Evolutionary conservation across 2,329 filamentous ascomycete genomes (phyloP), one percentile per base, ranked within the genome.

Genomic region (Claviceps citrina): DNA sequence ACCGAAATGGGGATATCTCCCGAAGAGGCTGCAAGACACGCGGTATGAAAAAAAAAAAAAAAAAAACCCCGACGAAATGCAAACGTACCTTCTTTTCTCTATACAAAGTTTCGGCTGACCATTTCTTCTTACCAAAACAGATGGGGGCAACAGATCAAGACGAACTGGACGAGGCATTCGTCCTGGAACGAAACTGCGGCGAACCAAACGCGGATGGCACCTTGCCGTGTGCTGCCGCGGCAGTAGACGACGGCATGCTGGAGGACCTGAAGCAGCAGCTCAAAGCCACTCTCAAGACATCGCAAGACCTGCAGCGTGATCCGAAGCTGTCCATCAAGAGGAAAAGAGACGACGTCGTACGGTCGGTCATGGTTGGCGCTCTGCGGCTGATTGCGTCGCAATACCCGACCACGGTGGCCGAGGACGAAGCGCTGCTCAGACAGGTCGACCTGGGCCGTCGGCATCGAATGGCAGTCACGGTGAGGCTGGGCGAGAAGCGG

Each of bases 151-250:
- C 83, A 22, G 70, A 84, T 10, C 71, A 77, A 6, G 75, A 81
- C 31, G 66, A 85, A 8, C 58, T 84, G 3, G 84, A 91, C 39
- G 81, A 87, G 27, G 75, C 72, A 15, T 86, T 87, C 48, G 77
- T 85, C 35, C 65, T 84, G 13, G 73, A 78, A 47, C 64, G 70
- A 20, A 65, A 70, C 31, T 59, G 66, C 1, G 64, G 64, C 0
- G 71, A 74, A 24, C 68, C 71, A 0, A 65, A 69, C 44, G 51
- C 65, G 0, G 63, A 65, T 9, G 73, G 73, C 16, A 59, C 60
- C 0, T 57, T 70, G n/a, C n/a, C n/a, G n/a, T n/a, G n/a, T 20
- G 47, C 56, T 1, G 47, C 60, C 1, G 59, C 63, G 1, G 49
- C 47, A 0, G 54, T 71, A 8, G 54, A 57, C 5, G 54, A 57